phyloP scores from a whole-genome alignment of 2,329 filamentous ascomycete species.

The Rhytidhysteron rufulum region DNA sequence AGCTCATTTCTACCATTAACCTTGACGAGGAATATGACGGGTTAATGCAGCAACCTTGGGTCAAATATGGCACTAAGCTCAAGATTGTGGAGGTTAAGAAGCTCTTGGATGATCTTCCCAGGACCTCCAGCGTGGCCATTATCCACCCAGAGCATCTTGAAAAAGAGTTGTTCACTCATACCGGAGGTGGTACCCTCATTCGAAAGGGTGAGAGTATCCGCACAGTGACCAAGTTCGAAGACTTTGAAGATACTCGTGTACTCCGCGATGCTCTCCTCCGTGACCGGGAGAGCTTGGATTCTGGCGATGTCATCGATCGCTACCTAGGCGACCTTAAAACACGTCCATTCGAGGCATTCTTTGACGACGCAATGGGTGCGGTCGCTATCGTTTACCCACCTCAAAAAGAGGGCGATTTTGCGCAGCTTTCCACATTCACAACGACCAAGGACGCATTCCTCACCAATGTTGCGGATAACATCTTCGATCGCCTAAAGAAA shows the following conservation, averaged over 20 bases:
- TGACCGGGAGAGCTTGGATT: constrained; percentile 77
- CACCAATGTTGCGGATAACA: constrained; percentile 90
- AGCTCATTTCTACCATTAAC: constrained; percentile 97
- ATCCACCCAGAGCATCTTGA: constrained; percentile 95
- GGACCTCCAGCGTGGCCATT: constrained; percentile 92
- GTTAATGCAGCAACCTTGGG: constrained; percentile 92
- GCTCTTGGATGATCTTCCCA: constrained; percentile 79
- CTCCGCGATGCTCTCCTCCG: constrained; percentile 79
- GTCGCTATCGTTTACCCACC: constrained; percentile 83
- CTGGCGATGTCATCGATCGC: constrained; percentile 77
- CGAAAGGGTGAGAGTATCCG: constrained; percentile 86
- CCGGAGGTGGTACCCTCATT: constrained; percentile 89
- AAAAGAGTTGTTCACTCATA: constrained; percentile 95
- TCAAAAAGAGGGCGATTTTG: constrained; percentile 60
- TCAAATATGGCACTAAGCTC: constrained; percentile 86
- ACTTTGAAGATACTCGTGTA: constrained; percentile 72
- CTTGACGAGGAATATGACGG: constrained; percentile 93
- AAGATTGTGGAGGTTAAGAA: constrained; percentile 99
- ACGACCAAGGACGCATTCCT: constrained; percentile 95
- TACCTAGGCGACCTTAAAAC: constrained; percentile 76
- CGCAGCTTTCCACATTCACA: constrained; percentile 83
- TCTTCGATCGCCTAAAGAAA: constrained; percentile 90
- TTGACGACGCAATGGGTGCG: constrained; percentile 89
- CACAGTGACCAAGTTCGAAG: constrained; percentile 64
- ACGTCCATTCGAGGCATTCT: constrained; percentile 86